Percentiles rank a stretch among this genome's conserved stretches.
phyloP scores from a whole-genome alignment of 257 asterid genomes.

The Verbena officinalis region DNA sequence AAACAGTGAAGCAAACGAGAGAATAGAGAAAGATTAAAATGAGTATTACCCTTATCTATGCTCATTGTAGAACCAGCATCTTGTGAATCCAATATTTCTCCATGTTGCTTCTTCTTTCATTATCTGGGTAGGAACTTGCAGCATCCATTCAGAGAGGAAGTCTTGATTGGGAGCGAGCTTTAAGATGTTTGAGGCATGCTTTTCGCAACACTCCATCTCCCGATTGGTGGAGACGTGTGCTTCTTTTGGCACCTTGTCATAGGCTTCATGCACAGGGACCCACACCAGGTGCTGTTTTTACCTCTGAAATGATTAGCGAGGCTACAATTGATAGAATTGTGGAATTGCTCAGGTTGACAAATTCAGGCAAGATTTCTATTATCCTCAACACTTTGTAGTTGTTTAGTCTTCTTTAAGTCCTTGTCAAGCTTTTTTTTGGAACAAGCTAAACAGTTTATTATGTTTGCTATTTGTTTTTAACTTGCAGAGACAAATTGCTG shows the following conservation, averaged over 20 bases:
- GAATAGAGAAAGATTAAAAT: background rate
- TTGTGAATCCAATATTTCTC: background rate
- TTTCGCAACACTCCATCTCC: constrained; percentile 97
- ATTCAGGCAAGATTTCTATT: constrained; percentile 67
- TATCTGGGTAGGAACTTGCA: constrained; percentile 80
- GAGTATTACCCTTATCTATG: background rate
- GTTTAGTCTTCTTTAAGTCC: background rate
- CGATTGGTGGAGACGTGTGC: constrained; percentile 99
- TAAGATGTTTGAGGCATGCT: constrained; percentile 95
- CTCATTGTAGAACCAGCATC: background rate
- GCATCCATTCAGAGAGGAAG: constrained; percentile 91
- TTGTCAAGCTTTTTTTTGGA: constrained; percentile 14
- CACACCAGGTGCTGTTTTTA: constrained; percentile 93
- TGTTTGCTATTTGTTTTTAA: constrained; percentile 22
- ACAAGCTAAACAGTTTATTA: constrained; percentile 16
- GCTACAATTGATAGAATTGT: constrained; percentile 94
- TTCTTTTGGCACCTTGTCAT: constrained; percentile 95
- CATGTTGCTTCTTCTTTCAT: constrained; percentile 24
- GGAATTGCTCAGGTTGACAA: constrained; percentile 81
- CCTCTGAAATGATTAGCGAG: constrained; percentile 94
- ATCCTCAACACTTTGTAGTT: constrained; percentile 17
- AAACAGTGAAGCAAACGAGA: no score
- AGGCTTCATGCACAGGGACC: constrained; percentile 75
- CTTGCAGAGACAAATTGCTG: constrained; percentile 89
- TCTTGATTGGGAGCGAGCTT: constrained; percentile 98